A percentile compares a stretch with the other conserved stretches of the same genome.
Evolutionary conservation across 805 yeast genomes (phyloP).

Genomic region (Suhomyces kilbournensis): DNA sequence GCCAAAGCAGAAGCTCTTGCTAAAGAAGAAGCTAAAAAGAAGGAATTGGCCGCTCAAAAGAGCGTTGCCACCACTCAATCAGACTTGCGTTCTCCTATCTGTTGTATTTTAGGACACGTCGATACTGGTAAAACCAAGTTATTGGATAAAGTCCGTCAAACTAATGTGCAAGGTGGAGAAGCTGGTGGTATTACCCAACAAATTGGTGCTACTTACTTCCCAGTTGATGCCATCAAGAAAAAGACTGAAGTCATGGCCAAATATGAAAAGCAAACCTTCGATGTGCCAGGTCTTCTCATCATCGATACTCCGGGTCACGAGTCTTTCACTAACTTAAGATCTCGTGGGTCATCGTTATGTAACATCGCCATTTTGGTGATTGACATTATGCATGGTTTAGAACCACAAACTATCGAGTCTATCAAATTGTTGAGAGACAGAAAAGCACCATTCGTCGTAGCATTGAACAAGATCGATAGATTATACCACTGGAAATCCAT

Average conservation of each 20-base stretch:
- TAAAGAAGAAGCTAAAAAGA: constrained; percentile 8
- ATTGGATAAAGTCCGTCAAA: constrained; percentile 95
- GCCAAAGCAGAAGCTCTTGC: constrained; percentile 8
- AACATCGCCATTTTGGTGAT: constrained; percentile 98
- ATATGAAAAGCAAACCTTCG: constrained; percentile 80
- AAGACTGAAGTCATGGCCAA: constrained; percentile 90
- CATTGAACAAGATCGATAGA: constrained; percentile 96
- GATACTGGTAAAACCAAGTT: constrained; percentile 99
- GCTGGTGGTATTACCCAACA: constrained; percentile 99
- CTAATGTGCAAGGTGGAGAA: constrained; percentile 99
- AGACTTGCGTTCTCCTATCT: constrained; percentile 95
- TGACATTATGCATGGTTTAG: constrained; percentile 98
- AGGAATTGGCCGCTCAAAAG: constrained; percentile 10
- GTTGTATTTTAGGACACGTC: constrained; percentile 99
- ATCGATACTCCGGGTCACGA: constrained; percentile 99
- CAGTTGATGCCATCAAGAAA: constrained; percentile 86
- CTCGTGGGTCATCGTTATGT: constrained; percentile 98
- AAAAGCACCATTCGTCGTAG: constrained; percentile 97
- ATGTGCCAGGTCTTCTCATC: constrained; percentile 94
- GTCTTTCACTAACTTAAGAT: constrained; percentile 94
- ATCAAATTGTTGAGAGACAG: constrained; percentile 89
- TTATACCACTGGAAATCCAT: constrained; percentile 88
- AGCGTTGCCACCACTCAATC: constrained; percentile 26
- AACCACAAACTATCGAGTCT: constrained; percentile 95
- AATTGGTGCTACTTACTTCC: constrained; percentile 99